Percentiles rank a stretch among this genome's conserved stretches.
These are phyloP conservation scores for Colletotrichum simmondsii DNA, from an alignment of 2,329 filamentous ascomycete genomes.

Conservation along the genomic window DNA sequence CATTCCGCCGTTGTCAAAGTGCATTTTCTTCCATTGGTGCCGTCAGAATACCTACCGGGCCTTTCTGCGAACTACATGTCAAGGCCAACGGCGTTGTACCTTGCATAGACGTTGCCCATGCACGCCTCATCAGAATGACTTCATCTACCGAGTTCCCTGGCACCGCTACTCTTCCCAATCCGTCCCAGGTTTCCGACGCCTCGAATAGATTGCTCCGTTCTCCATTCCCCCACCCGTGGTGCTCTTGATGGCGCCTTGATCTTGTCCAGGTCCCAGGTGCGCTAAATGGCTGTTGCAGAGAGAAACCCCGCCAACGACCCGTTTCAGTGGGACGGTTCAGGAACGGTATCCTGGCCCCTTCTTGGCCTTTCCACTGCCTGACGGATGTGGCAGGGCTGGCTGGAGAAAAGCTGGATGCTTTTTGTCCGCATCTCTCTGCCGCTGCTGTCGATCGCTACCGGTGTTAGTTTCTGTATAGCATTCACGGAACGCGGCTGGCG, in stretches of 20 bases:
- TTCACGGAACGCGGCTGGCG: background rate
- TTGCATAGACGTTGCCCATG: constrained; percentile 17
- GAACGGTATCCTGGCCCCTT: constrained; percentile 18
- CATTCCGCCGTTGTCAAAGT: background rate
- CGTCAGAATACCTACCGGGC: background rate
- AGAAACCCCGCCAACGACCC: constrained; percentile 16
- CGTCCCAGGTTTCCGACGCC: constrained; percentile 33
- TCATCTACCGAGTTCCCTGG: constrained; percentile 7
- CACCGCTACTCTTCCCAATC: background rate
- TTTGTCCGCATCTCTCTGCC: background rate
- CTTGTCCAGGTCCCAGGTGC: background rate
- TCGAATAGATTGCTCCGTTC: constrained; percentile 32
- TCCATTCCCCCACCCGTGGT: constrained; percentile 16
- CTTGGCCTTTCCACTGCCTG: constrained; percentile 8
- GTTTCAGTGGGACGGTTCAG: constrained; percentile 33
- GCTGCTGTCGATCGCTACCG: constrained; percentile 2
- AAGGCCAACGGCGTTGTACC: constrained; percentile 6
- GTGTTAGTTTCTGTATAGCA: background rate
- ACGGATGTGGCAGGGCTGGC: constrained; percentile 17
- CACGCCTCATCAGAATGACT: constrained; percentile 18
- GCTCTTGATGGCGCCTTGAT: constrained; percentile 6
- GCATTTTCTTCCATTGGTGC: background rate
- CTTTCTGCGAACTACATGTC: background rate
- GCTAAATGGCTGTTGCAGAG: constrained; percentile 17
- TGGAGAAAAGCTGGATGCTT: background rate